phyloP scores from a whole-genome alignment of 2,329 filamentous ascomycete species.

The Bimuria novae-zelandiae region DNA sequence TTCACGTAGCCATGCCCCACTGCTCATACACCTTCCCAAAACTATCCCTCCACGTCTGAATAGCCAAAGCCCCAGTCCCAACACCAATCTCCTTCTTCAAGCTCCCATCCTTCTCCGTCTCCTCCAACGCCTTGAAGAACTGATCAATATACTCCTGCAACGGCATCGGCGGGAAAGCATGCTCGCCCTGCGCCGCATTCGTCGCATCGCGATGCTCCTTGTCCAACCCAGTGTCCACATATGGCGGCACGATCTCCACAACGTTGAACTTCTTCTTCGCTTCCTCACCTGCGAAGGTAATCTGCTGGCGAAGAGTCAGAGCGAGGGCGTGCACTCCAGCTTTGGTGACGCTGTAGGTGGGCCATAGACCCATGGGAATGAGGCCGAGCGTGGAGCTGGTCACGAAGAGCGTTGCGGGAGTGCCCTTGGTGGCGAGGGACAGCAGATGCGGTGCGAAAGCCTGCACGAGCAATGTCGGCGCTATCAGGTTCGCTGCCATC shows the following conservation, averaged over 20 bases:
- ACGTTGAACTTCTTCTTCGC: slow-evolving; percentile 33
- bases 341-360: slow-evolving; percentile 11
- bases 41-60: slow-evolving; percentile 14
- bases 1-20: no score
- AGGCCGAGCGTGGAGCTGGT: background rate
- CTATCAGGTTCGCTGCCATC: slow-evolving; percentile 9
- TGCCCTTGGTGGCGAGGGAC: background rate
- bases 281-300: slow-evolving; percentile 5
- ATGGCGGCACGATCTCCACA: slow-evolving; percentile 45
- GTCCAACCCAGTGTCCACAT: slow-evolving; percentile 45
- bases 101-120: slow-evolving; percentile 9
- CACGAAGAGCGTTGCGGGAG: background rate
- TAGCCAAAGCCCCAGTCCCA: slow-evolving; percentile 6
- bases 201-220: slow-evolving; percentile 23
- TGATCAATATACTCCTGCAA: slow-evolving; percentile 37
- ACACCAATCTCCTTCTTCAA: slow-evolving; percentile 16
- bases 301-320: slow-evolving; percentile 10
- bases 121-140: slow-evolving; percentile 5
- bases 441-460: slow-evolving; percentile 6
- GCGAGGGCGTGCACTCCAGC: slow-evolving; percentile 10
- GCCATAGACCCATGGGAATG: slow-evolving; percentile 7
- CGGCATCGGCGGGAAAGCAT: slow-evolving; percentile 33
- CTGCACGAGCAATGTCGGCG: slow-evolving; percentile 6
- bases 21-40: slow-evolving; percentile 12
- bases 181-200: slow-evolving; percentile 21